These are phyloP conservation scores for Tricholoma saponaceum DNA, from an alignment of 768 basidiomycete species.

Conservation along the genomic window DNA sequence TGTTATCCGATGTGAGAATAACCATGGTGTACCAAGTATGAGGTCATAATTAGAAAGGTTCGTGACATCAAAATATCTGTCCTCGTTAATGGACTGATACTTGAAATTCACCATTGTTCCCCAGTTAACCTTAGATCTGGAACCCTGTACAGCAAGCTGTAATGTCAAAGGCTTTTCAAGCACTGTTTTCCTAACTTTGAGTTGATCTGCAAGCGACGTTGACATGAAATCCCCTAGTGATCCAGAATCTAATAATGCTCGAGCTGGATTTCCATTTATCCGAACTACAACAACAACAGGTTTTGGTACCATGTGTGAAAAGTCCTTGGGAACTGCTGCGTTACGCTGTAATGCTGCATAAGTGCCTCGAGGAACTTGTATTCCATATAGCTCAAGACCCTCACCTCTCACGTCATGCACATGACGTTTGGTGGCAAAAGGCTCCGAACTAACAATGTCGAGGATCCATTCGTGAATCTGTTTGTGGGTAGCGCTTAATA, in stretches of 20 bases:
- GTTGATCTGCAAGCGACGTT: not conserved
- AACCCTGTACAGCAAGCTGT: constrained; percentile 4
- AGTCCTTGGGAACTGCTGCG: not conserved
- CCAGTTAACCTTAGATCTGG: constrained; percentile 1
- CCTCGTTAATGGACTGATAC: no score
- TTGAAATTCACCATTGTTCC: not conserved
- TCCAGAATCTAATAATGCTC: not conserved
- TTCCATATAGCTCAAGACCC: no score
- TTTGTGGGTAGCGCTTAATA: no score
- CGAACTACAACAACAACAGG: not conserved
- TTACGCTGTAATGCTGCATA: not conserved
- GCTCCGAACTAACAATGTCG: no score
- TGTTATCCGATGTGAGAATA: constrained; percentile 26
- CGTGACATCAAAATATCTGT: constrained; percentile 29
- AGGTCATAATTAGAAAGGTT: constrained; percentile 36
- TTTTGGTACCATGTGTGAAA: not conserved
- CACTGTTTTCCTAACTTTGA: not conserved
- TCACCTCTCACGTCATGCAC: no score
- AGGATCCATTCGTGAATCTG: no score
- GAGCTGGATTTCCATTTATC: not conserved
- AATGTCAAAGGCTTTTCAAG: not conserved
- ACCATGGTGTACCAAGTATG: constrained; percentile 30
- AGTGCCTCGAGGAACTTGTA: not conserved
- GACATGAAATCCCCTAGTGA: not conserved
- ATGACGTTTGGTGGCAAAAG: no score